phyloP scores from a whole-genome alignment of 208 protist species.

The Leishmania turanica region DNA sequence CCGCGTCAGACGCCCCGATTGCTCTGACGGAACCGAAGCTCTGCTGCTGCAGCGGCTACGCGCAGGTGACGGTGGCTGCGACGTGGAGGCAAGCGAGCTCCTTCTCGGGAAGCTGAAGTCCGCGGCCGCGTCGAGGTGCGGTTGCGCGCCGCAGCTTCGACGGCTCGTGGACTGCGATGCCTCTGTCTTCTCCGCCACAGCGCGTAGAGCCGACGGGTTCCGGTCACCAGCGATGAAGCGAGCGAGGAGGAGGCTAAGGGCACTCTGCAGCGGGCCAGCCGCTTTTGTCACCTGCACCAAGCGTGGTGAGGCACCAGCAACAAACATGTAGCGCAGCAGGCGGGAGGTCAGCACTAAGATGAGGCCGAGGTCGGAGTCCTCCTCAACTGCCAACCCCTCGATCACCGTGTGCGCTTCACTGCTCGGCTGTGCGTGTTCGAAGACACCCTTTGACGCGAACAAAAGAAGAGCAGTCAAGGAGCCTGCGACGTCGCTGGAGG shows the following conservation, averaged over 20 bases:
- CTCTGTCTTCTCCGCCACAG: background rate
- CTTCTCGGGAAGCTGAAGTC: background rate
- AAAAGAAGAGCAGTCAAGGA: conserved; percentile 10
- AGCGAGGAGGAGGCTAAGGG: conserved; percentile 40
- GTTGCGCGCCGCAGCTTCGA: background rate
- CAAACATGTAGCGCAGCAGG: conserved; percentile 27
- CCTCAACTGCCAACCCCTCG: background rate
- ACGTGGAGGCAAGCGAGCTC: background rate
- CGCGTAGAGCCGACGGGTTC: background rate
- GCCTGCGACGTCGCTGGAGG: background rate
- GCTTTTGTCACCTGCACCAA: conserved; percentile 15
- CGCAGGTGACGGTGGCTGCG: background rate
- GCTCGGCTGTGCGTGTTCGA: conserved; percentile 9
- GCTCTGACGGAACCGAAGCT: background rate
- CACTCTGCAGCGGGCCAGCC: conserved; percentile 15
- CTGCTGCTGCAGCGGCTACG: background rate
- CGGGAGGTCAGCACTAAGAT: conserved; percentile 25
- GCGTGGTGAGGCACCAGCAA: background rate
- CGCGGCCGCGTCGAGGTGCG: background rate
- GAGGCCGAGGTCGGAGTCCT: conserved; percentile 28
- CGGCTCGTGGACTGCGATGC: background rate
- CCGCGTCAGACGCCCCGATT: background rate
- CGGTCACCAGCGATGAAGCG: conserved; percentile 38
- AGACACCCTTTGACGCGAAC: conserved; percentile 8
- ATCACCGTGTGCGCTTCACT: background rate